Evolutionary conservation across 2,329 filamentous ascomycete species (phyloP), one percentile per base, ranked within the genome.

Genomic region (Helotiales sp.): DNA sequence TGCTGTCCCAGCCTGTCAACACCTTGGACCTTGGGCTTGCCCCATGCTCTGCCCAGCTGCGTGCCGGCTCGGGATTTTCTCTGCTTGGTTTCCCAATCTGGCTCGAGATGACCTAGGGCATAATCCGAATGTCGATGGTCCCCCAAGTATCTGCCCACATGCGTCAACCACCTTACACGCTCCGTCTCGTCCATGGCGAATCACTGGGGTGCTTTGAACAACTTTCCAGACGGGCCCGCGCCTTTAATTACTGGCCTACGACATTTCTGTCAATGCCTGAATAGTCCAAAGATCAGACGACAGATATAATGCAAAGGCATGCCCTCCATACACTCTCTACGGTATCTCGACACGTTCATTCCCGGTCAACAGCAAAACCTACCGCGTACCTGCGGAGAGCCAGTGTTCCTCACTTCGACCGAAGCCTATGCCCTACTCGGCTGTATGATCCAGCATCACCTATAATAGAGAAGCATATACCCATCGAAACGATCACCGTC

Each of bases 141-240:
- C 63, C 69, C 54, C 60, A 71, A 69, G 60, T 70, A 49, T 68
- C 66, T 67, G 63, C 61, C 69, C 69, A 71, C 68, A 72, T 68
- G 71, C 71, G 72, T 74, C 69, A 70, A 60, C 22, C 32, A 52
- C 47, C 47, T 50, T 47, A 83, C 82, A 77, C 79, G 79, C 80
- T 78, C 76, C 74, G 80, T 84, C 81, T 83, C 79, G 80, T 77
- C 80, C 79, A 82, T 80, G 80, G 79, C 78, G 79, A 82, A 80
- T 82, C 78, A 77, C 78, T 78, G 78, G 77, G 78, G 77, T 82
- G 82, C 81, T 83, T 84, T 79, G 78, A 80, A 77, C 77, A 73
- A 79, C 77, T 78, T 76, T 79, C 76, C 80, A 79, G 79, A 79
- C 78, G 65, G 64, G 71, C 70, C 72, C 66, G 68, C 68, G 67